phyloP scores from a whole-genome alignment of 345 rosid species.

The Moricandia moricandioides region DNA sequence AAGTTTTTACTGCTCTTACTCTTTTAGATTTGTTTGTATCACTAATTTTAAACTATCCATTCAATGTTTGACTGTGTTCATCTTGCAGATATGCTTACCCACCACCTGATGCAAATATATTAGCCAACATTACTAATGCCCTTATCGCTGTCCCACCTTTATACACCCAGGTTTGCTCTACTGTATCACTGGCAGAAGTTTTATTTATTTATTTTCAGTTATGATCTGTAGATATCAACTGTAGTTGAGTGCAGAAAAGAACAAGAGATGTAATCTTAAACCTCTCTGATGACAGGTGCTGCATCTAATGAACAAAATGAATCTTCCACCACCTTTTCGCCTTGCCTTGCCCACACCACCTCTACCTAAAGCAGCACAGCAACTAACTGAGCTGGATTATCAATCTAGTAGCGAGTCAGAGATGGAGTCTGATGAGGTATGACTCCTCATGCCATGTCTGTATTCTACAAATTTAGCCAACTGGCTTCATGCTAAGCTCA shows the following conservation, averaged over 20 bases:
- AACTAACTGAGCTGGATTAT: conserved; percentile 46
- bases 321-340: conserved; percentile 95
- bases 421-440: conserved; percentile 90
- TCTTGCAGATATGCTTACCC: conserved; percentile 90
- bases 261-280: conserved; percentile 5
- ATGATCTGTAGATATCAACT: conserved; percentile 15
- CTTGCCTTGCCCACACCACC: conserved; percentile 94
- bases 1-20: conserved; percentile 29
- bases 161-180: conserved; percentile 74
- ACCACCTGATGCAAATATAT: conserved; percentile 91
- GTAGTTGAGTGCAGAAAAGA: neutral
- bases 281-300: conserved; percentile 52
- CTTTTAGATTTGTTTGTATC: neutral
- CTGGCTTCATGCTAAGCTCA: conserved; percentile 10
- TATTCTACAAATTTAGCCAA: neutral
- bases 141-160: conserved; percentile 94
- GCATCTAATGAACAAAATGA: conserved; percentile 99
- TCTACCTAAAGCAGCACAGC: conserved; percentile 57
- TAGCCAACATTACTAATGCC: conserved; percentile 93
- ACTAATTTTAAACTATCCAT: too few species aligned
- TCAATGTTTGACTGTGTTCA: too few species aligned
- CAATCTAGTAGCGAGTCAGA: conserved; percentile 83
- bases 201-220: neutral
- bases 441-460: conserved; percentile 23
- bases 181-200: neutral